Base-by-base conservation (phyloP, 2,329 filamentous ascomycete genomes). In the Clarireedia homoeocarpa region DNA sequence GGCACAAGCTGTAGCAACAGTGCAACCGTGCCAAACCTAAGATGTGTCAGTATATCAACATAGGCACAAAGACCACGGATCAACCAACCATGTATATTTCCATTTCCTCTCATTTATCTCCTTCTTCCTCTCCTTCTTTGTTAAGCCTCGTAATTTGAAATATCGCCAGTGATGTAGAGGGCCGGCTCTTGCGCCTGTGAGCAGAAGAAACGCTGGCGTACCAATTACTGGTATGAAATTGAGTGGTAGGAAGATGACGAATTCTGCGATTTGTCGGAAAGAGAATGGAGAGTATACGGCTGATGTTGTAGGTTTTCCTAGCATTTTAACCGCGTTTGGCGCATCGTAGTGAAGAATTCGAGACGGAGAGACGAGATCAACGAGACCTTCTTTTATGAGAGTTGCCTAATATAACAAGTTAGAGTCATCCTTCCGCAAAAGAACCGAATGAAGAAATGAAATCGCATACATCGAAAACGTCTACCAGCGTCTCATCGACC, bases 101-200 rank as follows among this genome's bases (percentile, higher is more conserved):
- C 89, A 88, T 59, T 82, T 77, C 53, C 86, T 79, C 45, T 75
- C 76, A 58, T 78, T 78, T 27, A 92, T 81, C 64, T 88, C 89
- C 27, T 75, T 75, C 65, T 89, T 89, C 61, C 83, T 79, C 67
- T 95, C 82, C 64, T 86, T 84, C 70, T 85, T 90, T 42, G 80
- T 80, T 61, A 95, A 77, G 0, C 85, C 88, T 42, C 85, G 78
- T 49, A 99, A 76, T 65, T 91, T 82, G 69, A 91, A 96, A 77
- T 94, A 96, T 57, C 94, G 79, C 76, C 91, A 94, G 65, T 96
- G 91, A 55, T 94, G 86, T 27, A 97, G 81, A 34, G 92, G 94
- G 0, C 94, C 92, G 5, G 90, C 83, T 26, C 92, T 80, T 48
- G 91, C 89, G 1, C 92, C 94, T 0, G 91, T 96, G 62, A 96